These are phyloP conservation scores for Carex kokanica DNA, from an alignment of 176 grass and related monocot genomes.

Conservation along the genomic window DNA sequence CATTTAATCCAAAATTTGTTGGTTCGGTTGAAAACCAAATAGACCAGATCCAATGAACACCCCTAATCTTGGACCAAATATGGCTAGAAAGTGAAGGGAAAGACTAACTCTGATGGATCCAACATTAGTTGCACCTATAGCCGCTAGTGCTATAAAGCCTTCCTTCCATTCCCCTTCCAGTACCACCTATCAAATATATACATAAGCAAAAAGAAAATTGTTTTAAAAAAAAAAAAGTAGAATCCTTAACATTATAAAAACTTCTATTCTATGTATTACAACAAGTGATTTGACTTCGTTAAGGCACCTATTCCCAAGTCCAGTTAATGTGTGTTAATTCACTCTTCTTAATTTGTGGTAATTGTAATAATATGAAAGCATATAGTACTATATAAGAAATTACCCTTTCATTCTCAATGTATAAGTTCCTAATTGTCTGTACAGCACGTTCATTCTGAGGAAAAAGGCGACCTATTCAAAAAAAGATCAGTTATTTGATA, in stretches of 20 bases:
- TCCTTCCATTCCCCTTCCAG: conserved; percentile 71
- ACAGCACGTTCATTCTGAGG: conserved; percentile 69
- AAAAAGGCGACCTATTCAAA: conserved; percentile 44
- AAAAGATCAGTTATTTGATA: not conserved
- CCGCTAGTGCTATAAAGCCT: conserved; percentile 69
- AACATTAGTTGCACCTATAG: conserved; percentile 79
- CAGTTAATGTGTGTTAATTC: not conserved
- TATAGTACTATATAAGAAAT: conserved; percentile 9
- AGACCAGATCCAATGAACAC: no score
- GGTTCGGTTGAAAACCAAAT: no score
- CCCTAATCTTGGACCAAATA: not conserved
- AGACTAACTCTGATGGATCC: conserved; percentile 66
- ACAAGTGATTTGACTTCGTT: not conserved
- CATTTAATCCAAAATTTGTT: no score
- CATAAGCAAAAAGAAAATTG: not conserved
- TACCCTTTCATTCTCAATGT: conserved; percentile 89
- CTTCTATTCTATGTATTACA: not conserved
- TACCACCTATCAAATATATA: conserved; percentile 47
- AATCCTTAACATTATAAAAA: not conserved
- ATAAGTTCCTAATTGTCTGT: conserved; percentile 66
- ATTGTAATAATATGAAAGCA: not conserved
- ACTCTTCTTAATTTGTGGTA: not conserved
- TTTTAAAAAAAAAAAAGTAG: not conserved
- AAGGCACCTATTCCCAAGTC: not conserved
- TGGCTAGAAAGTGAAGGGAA: not conserved